Evolutionary conservation across 495 filamentous ascomycete genomes (phyloP), one percentile per base, ranked within the genome.

Genomic region (Bacidia rubella): DNA sequence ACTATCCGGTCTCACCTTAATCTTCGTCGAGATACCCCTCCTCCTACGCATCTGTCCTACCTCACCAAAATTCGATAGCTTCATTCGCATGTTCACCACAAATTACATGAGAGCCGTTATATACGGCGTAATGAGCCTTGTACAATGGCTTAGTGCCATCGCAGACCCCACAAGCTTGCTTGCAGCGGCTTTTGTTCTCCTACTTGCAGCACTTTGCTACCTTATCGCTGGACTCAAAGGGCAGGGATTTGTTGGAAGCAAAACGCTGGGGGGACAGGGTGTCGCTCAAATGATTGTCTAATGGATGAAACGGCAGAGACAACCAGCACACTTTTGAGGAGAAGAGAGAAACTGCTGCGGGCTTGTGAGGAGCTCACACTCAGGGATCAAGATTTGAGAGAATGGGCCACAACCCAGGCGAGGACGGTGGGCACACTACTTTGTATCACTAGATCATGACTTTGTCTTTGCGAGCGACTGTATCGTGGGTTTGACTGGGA

Each of bases 251-350:
- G 78, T 93, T 50, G 85, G 88, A 27, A 96, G 90, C 74, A 97
- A 97, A 81, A 97, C 93, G 20, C 71, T 99, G 53, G 92, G 92
- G 55, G 92, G 92, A 39, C 84, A 86, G 56, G 92, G 93, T 19
- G 80, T 97, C 57, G 90, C 90, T 55, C 90, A 96, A 73, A 96
- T 97, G 93, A 97, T 99, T 70, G 89, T 98, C 65, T 96, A 38
- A 74, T 40, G 7, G 15, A 35, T 7, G 29, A 35, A 35, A 15
- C 5, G 15, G 29, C 29, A 7, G 29, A 15, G 7, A 35, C 29
- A 15, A 7, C 29, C 5, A 35, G 29, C 15, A 35, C 29, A 35
- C 29, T 5, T 7, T 7, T 7, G 29, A 35, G 29, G 43, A 2
- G 2, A 17, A 22, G 43, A 11, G 43, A 20, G 11, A 2, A 2